Evolutionary conservation across 2,329 filamentous ascomycete species (phyloP).

Genomic region (Colletotrichum sp.): DNA sequence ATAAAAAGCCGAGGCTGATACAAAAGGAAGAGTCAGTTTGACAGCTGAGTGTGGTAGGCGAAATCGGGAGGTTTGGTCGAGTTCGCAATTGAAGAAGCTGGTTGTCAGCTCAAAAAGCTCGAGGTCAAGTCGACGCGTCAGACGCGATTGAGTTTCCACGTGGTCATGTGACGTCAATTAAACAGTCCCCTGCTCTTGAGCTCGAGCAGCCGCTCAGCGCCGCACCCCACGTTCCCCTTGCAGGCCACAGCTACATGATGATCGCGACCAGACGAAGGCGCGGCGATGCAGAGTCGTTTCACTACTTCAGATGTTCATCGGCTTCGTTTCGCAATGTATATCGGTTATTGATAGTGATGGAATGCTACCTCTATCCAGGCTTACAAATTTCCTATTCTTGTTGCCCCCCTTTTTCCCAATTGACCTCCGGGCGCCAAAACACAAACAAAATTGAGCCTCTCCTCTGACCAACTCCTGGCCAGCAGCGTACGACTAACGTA

Average conservation of each 20-base stretch:
- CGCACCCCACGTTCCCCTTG: not conserved
- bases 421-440: not conserved
- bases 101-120: not conserved
- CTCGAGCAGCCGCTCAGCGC: not conserved
- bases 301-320: not conserved
- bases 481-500: not conserved
- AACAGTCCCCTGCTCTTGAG: not conserved
- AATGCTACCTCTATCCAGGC: not conserved
- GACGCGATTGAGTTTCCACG: constrained; percentile 1
- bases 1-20: not conserved
- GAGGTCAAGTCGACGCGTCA: constrained; percentile 2
- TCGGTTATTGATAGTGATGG: not conserved
- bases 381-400: not conserved
- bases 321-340: not conserved
- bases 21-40: fast-evolving
- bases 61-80: not conserved
- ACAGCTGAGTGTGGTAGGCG: fast-evolving
- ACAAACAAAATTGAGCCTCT: not conserved
- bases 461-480: not conserved
- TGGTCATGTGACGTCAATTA: constrained; percentile 14
- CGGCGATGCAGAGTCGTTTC: not conserved
- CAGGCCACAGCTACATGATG: not conserved
- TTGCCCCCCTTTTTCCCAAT: not conserved
- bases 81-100: not conserved
- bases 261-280: not conserved